Conservation (phyloP, 257 asterid species). For the Solanum habrochaites region DNA sequence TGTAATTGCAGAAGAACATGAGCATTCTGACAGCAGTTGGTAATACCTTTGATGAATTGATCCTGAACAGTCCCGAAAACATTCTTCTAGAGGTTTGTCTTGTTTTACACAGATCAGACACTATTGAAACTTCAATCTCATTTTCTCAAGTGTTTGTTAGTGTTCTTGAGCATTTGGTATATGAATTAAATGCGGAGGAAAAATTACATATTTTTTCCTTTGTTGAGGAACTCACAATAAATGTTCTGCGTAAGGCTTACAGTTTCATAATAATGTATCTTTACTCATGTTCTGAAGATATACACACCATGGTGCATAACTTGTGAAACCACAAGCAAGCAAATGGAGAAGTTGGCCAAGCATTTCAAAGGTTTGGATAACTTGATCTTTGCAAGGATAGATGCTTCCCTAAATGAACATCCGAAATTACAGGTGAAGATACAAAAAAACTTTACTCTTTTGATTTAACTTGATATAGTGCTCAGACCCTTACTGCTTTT, state of each 20-base stretch:
- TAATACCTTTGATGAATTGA: constrained; percentile 69
- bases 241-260: not conserved
- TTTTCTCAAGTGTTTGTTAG: not conserved
- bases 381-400: constrained; percentile 75
- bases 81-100: constrained; percentile 67
- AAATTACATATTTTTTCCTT: not conserved
- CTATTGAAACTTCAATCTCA: not conserved
- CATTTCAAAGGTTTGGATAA: constrained; percentile 79
- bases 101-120: not conserved
- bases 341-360: constrained; percentile 87
- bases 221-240: not conserved
- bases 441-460: not conserved
- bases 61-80: constrained; percentile 46
- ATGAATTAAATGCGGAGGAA: not conserved
- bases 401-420: constrained; percentile 82
- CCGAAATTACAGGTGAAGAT: constrained; percentile 55
- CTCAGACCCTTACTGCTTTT: not conserved
- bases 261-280: not conserved
- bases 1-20: constrained; percentile 46
- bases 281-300: constrained; percentile 28
- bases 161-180: not conserved
- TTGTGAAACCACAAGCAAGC: constrained; percentile 82
- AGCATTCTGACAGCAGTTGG: constrained; percentile 67
- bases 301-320: constrained; percentile 93
- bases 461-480: not conserved